Evolutionary conservation across 1,139 yeast species (phyloP).

Genomic region (Lodderomyces orthopsilosis): DNA sequence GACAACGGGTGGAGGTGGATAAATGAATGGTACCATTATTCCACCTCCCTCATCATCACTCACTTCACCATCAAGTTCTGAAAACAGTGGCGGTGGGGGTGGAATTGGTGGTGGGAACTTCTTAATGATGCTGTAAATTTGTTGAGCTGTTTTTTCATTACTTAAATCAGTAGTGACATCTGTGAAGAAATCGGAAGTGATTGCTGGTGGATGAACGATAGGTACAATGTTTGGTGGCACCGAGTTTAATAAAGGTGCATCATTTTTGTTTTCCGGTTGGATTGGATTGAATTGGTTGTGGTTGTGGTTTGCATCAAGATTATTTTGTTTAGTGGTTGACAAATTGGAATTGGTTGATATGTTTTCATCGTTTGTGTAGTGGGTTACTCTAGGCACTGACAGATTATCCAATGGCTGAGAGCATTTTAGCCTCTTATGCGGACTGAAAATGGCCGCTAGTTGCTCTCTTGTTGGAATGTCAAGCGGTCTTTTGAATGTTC

Average conservation of each 20-base stretch:
- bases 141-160: conserved; percentile 19
- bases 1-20: conserved; percentile 44
- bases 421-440: conserved; percentile 12
- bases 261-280: background rate
- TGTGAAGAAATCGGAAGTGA: conserved; percentile 33
- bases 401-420: background rate
- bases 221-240: conserved; percentile 42
- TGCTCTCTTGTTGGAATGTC: conserved; percentile 14
- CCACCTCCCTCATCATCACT: conserved; percentile 23
- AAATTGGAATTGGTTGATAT: background rate
- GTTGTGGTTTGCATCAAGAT: conserved; percentile 1
- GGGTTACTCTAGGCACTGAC: background rate
- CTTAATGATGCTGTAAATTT: conserved; percentile 25
- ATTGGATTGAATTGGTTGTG: conserved; percentile 2
- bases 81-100: conserved; percentile 22
- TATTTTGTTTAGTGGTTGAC: background rate
- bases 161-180: conserved; percentile 26
- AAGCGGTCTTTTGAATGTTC: conserved; percentile 14
- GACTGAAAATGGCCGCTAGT: conserved; percentile 14
- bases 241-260: conserved; percentile 22
- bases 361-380: background rate
- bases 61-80: conserved; percentile 4
- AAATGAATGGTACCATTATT: conserved; percentile 46
- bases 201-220: conserved; percentile 32
- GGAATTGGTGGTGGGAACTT: conserved; percentile 46